phyloP scores from a whole-genome alignment of 2,329 filamentous ascomycete species.

The Talaromyces sp. region DNA sequence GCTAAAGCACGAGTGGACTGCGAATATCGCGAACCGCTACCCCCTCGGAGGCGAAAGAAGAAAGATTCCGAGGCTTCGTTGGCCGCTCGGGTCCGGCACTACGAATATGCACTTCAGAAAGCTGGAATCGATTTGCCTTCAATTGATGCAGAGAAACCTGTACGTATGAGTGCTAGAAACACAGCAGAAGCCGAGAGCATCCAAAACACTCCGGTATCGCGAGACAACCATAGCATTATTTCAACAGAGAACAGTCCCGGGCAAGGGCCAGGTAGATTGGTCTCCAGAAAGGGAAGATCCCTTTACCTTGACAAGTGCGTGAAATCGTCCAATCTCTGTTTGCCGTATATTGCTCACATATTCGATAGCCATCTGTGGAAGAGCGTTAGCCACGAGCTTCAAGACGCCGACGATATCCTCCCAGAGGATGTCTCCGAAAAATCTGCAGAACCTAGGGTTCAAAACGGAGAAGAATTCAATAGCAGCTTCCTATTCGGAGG shows the following conservation, averaged over 20 bases:
- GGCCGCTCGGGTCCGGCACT: slow-evolving; percentile 17
- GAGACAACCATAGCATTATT: neutral
- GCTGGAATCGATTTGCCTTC: slow-evolving; percentile 13
- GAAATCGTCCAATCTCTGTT: neutral
- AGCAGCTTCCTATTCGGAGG: slow-evolving; percentile 17
- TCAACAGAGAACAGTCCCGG: slow-evolving; percentile 2
- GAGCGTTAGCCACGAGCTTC: slow-evolving; percentile 21
- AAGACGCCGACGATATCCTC: slow-evolving; percentile 20
- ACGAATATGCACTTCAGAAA: slow-evolving; percentile 18
- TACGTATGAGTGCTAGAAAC: neutral
- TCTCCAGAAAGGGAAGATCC: slow-evolving; percentile 19
- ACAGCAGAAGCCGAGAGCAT: neutral
- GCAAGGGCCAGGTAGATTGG: slow-evolving; percentile 19
- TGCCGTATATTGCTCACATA: slow-evolving; percentile 1
- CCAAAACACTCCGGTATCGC: neutral
- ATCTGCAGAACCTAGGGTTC: neutral
- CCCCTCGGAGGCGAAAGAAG: slow-evolving; percentile 20
- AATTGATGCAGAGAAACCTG: slow-evolving; percentile 7
- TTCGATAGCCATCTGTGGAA: slow-evolving; percentile 21
- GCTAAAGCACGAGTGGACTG: slow-evolving; percentile 19
- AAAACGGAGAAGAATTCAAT: slow-evolving; percentile 11
- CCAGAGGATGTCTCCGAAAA: slow-evolving; percentile 7
- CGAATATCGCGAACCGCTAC: slow-evolving; percentile 19
- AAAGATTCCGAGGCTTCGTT: slow-evolving; percentile 15
- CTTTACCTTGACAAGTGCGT: slow-evolving; percentile 22